Conservation (phyloP, 2,329 filamentous ascomycete genomes). For the Colletotrichum coccodes region DNA sequence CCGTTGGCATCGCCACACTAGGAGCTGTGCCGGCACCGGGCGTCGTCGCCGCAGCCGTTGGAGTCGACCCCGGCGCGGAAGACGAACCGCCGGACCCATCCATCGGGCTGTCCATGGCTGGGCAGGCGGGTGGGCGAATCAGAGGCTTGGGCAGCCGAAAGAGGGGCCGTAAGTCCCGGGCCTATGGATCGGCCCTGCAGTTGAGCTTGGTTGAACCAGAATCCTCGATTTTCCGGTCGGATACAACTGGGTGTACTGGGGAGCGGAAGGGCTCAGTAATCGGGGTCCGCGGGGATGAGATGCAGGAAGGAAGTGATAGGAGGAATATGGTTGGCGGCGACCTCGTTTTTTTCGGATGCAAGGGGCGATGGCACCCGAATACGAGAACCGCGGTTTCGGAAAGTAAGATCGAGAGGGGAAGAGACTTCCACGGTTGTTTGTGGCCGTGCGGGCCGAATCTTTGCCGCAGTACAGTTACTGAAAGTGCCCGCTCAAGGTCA, state of each 20-base stretch:
- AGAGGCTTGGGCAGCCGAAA: background rate
- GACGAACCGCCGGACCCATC: conserved; percentile 30
- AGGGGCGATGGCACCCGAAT: conserved; percentile 14
- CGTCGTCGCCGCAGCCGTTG: conserved; percentile 24
- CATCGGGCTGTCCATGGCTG: conserved; percentile 30
- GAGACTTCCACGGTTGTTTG: background rate
- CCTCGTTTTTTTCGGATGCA: conserved; percentile 33
- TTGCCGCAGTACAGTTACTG: background rate
- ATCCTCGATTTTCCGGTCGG: background rate
- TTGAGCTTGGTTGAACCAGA: background rate
- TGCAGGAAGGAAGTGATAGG: conserved; percentile 24
- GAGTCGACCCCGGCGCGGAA: conserved; percentile 28
- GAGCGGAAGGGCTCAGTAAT: conserved; percentile 7
- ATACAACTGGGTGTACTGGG: background rate
- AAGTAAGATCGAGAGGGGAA: background rate
- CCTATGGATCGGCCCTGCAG: background rate
- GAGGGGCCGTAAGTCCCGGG: background rate
- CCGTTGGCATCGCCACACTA: background rate
- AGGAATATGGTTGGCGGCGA: conserved; percentile 24
- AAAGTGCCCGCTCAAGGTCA: background rate
- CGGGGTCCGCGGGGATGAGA: conserved; percentile 1
- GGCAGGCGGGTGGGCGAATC: background rate
- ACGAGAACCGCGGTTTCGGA: conserved; percentile 18
- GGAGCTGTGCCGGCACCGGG: conserved; percentile 1
- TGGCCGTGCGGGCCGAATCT: background rate